These are phyloP conservation scores for Malus fusca DNA, from an alignment of 306 rosid genomes.

Conservation along the genomic window DNA sequence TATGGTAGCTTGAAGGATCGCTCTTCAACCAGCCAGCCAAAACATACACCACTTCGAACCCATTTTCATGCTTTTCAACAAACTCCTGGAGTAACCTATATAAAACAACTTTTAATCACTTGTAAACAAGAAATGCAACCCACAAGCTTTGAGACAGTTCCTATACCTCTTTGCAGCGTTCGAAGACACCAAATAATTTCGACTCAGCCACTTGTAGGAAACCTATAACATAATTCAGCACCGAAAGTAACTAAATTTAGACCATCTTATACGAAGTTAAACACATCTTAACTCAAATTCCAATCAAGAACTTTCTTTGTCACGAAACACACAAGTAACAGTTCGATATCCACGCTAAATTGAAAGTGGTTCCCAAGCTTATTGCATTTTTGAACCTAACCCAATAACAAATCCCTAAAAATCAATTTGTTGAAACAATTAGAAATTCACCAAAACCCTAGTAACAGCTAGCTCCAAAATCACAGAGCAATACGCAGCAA, in stretches of 20 bases:
- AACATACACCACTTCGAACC: conserved; percentile 68
- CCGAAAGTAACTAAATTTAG: background rate
- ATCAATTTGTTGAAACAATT: background rate
- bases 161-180: conserved; percentile 70
- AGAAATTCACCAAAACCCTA: background rate
- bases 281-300: background rate
- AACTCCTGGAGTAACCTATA: conserved; percentile 83
- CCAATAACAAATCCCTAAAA: background rate
- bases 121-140: background rate
- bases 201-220: conserved; percentile 97
- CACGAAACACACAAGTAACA: background rate
- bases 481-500: background rate
- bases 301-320: background rate
- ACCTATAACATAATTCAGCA: conserved; percentile 31
- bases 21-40: conserved; percentile 89
- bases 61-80: conserved; percentile 57
- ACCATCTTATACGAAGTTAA: background rate
- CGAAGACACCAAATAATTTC: conserved; percentile 77
- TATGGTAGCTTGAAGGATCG: conserved; percentile 49
- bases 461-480: background rate
- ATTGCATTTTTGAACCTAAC: background rate
- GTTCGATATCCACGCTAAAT: background rate
- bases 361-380: background rate
- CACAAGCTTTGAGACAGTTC: background rate
- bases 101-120: conserved; percentile 14